phyloP scores from a whole-genome alignment of 2,329 filamentous ascomycete species.

The Penicillium thymicola region DNA sequence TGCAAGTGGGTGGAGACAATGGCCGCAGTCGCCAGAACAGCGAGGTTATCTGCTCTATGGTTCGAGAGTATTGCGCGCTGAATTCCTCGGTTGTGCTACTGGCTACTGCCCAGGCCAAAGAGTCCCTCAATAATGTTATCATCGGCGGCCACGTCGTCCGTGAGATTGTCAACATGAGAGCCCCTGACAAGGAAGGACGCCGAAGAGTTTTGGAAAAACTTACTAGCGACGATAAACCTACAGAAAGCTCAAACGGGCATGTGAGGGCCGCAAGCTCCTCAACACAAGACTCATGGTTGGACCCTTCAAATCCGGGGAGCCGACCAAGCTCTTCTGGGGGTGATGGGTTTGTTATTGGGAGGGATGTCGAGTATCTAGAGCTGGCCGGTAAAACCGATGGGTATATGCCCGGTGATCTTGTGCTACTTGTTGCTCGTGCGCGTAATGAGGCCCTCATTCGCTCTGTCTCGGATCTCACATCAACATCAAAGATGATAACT shows the following conservation, averaged over 20 bases:
- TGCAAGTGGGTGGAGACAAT: slow-evolving; percentile 92
- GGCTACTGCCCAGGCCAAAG: slow-evolving; percentile 89
- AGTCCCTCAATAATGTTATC: slow-evolving; percentile 84
- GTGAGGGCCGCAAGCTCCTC: slow-evolving; percentile 34
- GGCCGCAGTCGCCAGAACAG: slow-evolving; percentile 88
- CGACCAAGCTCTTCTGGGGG: slow-evolving; percentile 43
- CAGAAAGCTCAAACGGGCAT: slow-evolving; percentile 43
- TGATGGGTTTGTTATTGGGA: slow-evolving; percentile 69
- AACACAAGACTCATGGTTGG: slow-evolving; percentile 69
- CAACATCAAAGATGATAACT: slow-evolving; percentile 55
- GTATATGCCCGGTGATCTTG: slow-evolving; percentile 94
- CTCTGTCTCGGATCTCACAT: slow-evolving; percentile 59
- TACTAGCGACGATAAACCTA: slow-evolving; percentile 49
- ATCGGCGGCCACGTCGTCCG: slow-evolving; percentile 88
- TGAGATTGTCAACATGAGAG: slow-evolving; percentile 84
- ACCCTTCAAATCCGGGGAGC: slow-evolving; percentile 61
- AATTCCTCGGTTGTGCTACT: slow-evolving; percentile 81
- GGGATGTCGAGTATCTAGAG: slow-evolving; percentile 83
- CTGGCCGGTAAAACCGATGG: slow-evolving; percentile 92
- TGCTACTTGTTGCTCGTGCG: slow-evolving; percentile 78
- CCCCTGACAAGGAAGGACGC: slow-evolving; percentile 87
- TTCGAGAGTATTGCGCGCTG: slow-evolving; percentile 76
- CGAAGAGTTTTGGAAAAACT: slow-evolving; percentile 80
- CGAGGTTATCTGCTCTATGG: slow-evolving; percentile 78
- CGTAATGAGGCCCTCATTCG: slow-evolving; percentile 91